A percentile compares a stretch with the other conserved stretches of the same genome.
Evolutionary conservation across 106 monocot genomes (phyloP).

Genomic region (Chionographis japonica): DNA sequence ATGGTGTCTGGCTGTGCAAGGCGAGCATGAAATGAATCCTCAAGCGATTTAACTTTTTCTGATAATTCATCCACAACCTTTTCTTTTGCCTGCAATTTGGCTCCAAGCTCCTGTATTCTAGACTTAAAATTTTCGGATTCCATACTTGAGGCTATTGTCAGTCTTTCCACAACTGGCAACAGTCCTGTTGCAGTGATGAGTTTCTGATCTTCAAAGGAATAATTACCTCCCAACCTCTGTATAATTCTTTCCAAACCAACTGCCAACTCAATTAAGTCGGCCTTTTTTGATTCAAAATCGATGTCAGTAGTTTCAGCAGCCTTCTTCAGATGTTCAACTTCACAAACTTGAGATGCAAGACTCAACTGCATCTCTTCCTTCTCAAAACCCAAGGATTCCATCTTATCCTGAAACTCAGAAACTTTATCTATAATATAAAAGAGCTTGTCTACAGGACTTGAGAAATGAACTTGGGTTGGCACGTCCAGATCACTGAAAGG

Average conservation of each 20-base stretch:
- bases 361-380: conserved; percentile 66
- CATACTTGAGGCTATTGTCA: conserved; percentile 21
- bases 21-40: conserved; percentile 45
- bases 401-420: conserved; percentile 25
- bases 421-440: conserved; percentile 59
- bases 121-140: conserved; percentile 65
- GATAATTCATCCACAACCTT: conserved; percentile 52
- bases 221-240: conserved; percentile 46
- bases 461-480: conserved; percentile 14
- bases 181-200: conserved; percentile 31
- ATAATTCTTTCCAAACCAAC: conserved; percentile 52
- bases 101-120: conserved; percentile 57
- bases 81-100: conserved; percentile 58
- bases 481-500: conserved; percentile 21
- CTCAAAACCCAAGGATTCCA: conserved; percentile 35
- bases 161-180: conserved; percentile 51
- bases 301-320: conserved; percentile 27
- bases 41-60: conserved; percentile 55
- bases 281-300: conserved; percentile 33
- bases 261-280: conserved; percentile 45
- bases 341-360: conserved; percentile 35
- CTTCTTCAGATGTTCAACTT: conserved; percentile 57
- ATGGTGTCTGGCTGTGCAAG: conserved; percentile 34
- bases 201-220: conserved; percentile 47
- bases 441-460: conserved; percentile 60